phyloP scores from a whole-genome alignment of 768 basidiomycete species.

The Pseudohyphozyma bogoriensis region DNA sequence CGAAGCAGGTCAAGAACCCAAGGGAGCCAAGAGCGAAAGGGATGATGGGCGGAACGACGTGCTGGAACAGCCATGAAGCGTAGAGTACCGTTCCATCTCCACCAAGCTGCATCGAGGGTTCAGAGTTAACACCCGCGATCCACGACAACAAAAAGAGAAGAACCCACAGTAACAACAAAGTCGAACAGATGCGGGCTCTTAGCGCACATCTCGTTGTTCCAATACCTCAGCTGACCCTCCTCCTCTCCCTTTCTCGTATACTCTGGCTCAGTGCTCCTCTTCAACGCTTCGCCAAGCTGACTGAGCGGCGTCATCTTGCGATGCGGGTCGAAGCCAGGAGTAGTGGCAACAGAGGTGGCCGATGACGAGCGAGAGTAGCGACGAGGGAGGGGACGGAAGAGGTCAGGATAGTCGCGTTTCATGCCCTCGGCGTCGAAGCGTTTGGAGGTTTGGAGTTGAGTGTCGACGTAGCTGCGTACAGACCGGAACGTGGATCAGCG shows the following conservation, averaged over 20 bases:
- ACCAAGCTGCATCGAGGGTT: conserved; percentile 55
- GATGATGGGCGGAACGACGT: conserved; percentile 95
- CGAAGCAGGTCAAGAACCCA: conserved; percentile 94
- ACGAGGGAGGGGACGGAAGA: conserved; percentile 70
- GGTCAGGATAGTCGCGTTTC: conserved; percentile 69
- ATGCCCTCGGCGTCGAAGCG: conserved; percentile 92
- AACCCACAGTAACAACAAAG: conserved; percentile 86
- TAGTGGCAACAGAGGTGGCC: conserved; percentile 11
- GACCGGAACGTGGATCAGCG: neutral
- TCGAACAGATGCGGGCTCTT: conserved; percentile 85
- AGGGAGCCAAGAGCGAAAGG: conserved; percentile 94
- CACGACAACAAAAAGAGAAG: neutral
- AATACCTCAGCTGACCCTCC: conserved; percentile 88
- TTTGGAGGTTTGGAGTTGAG: conserved; percentile 74
- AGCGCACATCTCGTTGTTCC: conserved; percentile 94
- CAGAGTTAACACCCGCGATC: neutral
- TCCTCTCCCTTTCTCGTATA: conserved; percentile 26
- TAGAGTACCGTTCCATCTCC: conserved; percentile 98
- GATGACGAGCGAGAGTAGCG: conserved; percentile 42
- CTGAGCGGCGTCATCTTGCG: conserved; percentile 19
- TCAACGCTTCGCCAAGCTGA: conserved; percentile 26
- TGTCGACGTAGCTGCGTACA: conserved; percentile 72
- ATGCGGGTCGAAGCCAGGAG: conserved; percentile 5
- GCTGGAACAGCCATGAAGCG: conserved; percentile 98
- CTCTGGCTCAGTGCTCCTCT: conserved; percentile 17